Base-by-base conservation (phyloP, 2,329 filamentous ascomycete species). In the Emericellopsis cladophorae region DNA sequence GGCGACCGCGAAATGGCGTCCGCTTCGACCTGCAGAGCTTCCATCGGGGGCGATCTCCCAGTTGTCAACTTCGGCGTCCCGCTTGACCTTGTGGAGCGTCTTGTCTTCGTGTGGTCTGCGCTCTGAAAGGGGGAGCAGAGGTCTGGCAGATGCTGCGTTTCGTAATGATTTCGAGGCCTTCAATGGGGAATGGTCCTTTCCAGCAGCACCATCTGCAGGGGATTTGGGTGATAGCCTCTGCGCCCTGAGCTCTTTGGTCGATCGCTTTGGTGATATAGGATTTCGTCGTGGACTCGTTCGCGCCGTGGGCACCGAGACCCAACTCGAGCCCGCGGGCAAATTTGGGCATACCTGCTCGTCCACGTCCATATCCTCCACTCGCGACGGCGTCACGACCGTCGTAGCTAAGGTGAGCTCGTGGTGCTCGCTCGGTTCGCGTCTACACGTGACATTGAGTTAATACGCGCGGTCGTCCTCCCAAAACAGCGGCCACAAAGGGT, bases 1-100 rank as follows among this genome's bases (percentile, higher is more conserved):
- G 39, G 81, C 78, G 41, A 90, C 84, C 2, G 82, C 79, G 56
- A 90, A 89, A 52, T 85, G 79, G 41, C 81, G 74, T 38, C 78
- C 80, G 55, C 80, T 76, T 44, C 79, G 71, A 29, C 74, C 72
- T 41, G 68, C 74, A 37, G 77, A 74, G 43, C 68, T 62, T 44
- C 72, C 72, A 52, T 85, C 81, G 10, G 73, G 68, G n/a, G 67
- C 62, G 43, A 77, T 64, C 41, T 77, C 73, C 50, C 64, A 66
- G 53, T 67, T 75, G 43, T 72, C 70, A 10, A 66, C 52, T 41
- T 81, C 78, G 40, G 64, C 61, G 42, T 70, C 72, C 49, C 70
- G 71, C 54, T 68, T 75, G 39, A 59, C 47, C 50, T 10, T 46
- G 53, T 43, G n/a, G 51, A 40, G 45, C 54, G 46, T 55, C 22